Evolutionary conservation across 805 yeast genomes (phyloP), one percentile per base, ranked within the genome.

Genomic region (Metschnikowia corniflorae): DNA sequence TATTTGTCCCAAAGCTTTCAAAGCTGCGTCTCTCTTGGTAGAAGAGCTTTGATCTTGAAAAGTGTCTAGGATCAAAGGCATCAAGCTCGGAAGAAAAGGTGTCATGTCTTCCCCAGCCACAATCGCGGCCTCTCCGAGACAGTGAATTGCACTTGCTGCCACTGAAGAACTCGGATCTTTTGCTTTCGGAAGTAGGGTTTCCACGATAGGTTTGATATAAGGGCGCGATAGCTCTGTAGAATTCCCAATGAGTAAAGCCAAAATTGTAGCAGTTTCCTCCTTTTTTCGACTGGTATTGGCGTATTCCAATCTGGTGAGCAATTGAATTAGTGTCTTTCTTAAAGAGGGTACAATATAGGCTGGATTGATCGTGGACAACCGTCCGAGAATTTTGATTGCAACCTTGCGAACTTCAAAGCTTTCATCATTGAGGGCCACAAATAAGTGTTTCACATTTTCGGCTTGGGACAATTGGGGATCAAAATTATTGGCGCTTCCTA

Each of bases 401-500:
- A 78, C 83, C 50, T 84, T 79, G 37, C 96, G 75, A 8, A 93
- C 83, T 8, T 78, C 79, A 54, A 93, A 93, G 2, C 75, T 76
- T 58, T 91, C 97, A 61, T 93, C 99, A 54, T 93, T 86, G 39
- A 91, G 65, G 0, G 96, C 91, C 68, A 89, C 85, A 51, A 91
- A 86, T 16, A 93, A 66, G 10, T 89, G 61, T 37, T 86, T 71
- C 21, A 89, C 91, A 57, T 88, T 89, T 42, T 86, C 95, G 1
- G 96, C 94, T 57, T 93, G 97, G 0, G 97, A 86, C 21, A 93
- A 61, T 52, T 93, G 97, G 0, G 96, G 86, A 52, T 93, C 97
- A 56, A 91, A 85, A 40, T 73, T 73, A 2, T 80, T 74, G 24
- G 85, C 85, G 21, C 59, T 54, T 7, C 60, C 65, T 25, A 94